phyloP scores from a whole-genome alignment of 345 rosid species.

The Boechera stricta region DNA sequence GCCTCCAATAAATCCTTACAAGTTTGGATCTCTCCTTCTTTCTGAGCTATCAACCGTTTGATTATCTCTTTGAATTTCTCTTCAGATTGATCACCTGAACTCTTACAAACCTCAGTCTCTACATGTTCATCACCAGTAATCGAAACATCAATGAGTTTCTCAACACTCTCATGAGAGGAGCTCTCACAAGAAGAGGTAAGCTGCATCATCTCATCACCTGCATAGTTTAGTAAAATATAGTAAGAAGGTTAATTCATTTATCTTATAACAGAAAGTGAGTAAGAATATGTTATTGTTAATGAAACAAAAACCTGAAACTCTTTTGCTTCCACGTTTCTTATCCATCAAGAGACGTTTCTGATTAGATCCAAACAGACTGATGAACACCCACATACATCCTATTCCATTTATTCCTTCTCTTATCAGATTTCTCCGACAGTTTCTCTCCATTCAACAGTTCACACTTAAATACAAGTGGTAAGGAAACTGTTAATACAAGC shows the following conservation, averaged over 20 bases:
- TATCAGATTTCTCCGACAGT: slow-evolving; percentile 19
- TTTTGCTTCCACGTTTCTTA: slow-evolving; percentile 33
- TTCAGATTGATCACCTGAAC: slow-evolving; percentile 54
- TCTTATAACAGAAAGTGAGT: background rate
- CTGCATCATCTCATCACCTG: slow-evolving; percentile 33
- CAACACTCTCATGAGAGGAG: slow-evolving; percentile 56
- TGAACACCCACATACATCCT: slow-evolving; percentile 45
- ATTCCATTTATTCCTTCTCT: slow-evolving; percentile 36
- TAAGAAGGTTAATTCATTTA: background rate
- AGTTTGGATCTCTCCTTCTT: slow-evolving; percentile 54
- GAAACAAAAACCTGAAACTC: slow-evolving; percentile 32
- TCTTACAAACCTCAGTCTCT: slow-evolving; percentile 44
- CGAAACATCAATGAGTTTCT: slow-evolving; percentile 70
- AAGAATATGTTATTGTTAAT: background rate
- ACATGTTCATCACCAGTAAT: slow-evolving; percentile 31
- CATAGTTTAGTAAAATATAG: slow-evolving; percentile 24
- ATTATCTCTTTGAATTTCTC: slow-evolving; percentile 70
- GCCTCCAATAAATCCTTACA: slow-evolving; percentile 76
- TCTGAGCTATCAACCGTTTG: slow-evolving; percentile 66
- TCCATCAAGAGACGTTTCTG: slow-evolving; percentile 42
- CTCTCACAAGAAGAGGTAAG: slow-evolving; percentile 39
- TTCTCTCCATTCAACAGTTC: slow-evolving; percentile 40
- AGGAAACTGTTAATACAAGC: slow-evolving; percentile 44
- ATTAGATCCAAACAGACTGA: slow-evolving; percentile 45
- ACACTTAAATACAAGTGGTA: slow-evolving; percentile 29